phyloP scores from a whole-genome alignment of 2,329 filamentous ascomycete species.

The Fragosphaeria purpurea region DNA sequence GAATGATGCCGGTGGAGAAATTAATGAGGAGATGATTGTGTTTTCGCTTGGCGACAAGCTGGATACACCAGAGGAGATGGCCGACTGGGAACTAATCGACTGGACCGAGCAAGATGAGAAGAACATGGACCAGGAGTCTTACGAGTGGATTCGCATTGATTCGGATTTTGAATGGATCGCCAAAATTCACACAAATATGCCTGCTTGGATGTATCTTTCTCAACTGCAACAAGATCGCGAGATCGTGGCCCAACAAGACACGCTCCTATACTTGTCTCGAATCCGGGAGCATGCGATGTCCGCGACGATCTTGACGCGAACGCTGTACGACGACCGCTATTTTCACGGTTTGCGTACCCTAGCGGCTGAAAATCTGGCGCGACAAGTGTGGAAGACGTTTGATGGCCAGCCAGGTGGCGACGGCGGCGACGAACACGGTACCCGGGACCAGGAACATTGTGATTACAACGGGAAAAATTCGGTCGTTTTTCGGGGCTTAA shows the following conservation, averaged over 20 bases:
- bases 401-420: constrained; percentile 2
- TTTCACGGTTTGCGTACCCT: constrained; percentile 86
- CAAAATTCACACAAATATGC: constrained; percentile 70
- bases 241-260: constrained; percentile 75
- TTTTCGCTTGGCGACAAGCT: constrained; percentile 85
- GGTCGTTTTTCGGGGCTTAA: constrained; percentile 28
- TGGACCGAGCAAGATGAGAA: constrained; percentile 85
- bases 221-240: constrained; percentile 96
- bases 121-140: constrained; percentile 90
- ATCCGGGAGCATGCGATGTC: constrained; percentile 67
- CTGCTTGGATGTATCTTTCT: constrained; percentile 94
- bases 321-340: constrained; percentile 82
- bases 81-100: constrained; percentile 75
- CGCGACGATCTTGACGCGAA: constrained; percentile 81
- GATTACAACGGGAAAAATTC: not conserved
- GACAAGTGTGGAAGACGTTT: constrained; percentile 44
- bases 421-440: not conserved
- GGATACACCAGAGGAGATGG: constrained; percentile 68
- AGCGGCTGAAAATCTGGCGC: constrained; percentile 69
- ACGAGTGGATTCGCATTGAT: constrained; percentile 97
- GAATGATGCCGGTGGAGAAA: constrained; percentile 22
- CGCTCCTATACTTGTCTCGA: constrained; percentile 63
- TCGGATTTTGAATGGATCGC: constrained; percentile 98
- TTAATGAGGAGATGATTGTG: constrained; percentile 64
- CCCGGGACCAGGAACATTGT: not conserved